Conservation (phyloP, 2,329 filamentous ascomycete genomes). For the Sporothrix pallida region DNA sequence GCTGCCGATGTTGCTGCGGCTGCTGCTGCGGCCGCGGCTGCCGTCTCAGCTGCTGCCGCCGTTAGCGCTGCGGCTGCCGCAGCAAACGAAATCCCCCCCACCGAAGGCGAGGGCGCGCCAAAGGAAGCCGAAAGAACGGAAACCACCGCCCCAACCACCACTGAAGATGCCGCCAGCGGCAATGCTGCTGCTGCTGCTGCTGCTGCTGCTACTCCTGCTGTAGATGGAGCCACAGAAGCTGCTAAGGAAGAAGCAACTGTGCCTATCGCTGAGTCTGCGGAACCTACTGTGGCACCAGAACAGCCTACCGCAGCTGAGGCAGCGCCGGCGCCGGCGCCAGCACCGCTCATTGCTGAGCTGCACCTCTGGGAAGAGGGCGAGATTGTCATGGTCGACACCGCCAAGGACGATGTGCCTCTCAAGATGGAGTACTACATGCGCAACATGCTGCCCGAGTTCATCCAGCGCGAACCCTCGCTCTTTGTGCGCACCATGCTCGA, state of each 20-base stretch:
- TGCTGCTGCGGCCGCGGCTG: conserved; percentile 23
- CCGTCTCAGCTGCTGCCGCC: neutral
- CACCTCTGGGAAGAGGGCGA: conserved; percentile 38
- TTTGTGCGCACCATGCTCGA: conserved; percentile 66
- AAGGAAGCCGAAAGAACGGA: neutral
- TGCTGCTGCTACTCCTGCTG: neutral
- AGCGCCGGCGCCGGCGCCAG: conserved; percentile 41
- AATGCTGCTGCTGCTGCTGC: neutral
- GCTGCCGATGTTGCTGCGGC: conserved; percentile 29
- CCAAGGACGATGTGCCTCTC: conserved; percentile 63
- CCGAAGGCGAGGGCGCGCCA: neutral
- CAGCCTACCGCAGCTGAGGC: neutral
- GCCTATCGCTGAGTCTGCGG: conserved; percentile 4
- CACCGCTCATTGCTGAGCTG: conserved; percentile 42
- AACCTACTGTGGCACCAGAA: neutral
- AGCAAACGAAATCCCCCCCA: neutral
- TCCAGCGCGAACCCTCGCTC: conserved; percentile 63
- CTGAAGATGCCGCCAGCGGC: neutral
- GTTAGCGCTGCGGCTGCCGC: neutral
- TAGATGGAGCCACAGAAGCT: neutral
- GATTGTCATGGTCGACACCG: conserved; percentile 64
- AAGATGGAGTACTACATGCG: conserved; percentile 67
- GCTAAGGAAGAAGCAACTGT: neutral
- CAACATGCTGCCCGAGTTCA: conserved; percentile 61
- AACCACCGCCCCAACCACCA: too few species aligned